Conservation (phyloP, 2,329 filamentous ascomycete genomes). For the Annulohypoxylon truncatum region DNA sequence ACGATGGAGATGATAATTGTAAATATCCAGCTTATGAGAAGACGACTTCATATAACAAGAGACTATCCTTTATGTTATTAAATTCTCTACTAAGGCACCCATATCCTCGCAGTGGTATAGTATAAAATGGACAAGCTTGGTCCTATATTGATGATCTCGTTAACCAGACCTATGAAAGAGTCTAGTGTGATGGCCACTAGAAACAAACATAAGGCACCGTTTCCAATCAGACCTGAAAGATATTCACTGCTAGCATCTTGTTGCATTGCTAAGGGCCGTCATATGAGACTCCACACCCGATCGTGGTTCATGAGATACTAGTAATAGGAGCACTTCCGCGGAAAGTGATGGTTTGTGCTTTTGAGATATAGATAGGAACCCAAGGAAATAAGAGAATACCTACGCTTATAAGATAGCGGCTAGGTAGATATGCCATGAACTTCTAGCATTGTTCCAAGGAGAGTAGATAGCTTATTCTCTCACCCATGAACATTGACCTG, state of each 20-base stretch:
- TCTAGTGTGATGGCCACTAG: not conserved
- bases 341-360: not conserved
- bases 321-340: not conserved
- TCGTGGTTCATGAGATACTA: not conserved
- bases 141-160: not conserved
- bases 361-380: not conserved
- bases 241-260: not conserved
- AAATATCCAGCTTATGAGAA: not conserved
- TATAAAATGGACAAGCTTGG: not conserved
- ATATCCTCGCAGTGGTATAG: not conserved
- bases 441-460: not conserved
- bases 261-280: not conserved
- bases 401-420: not conserved
- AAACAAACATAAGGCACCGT: not conserved
- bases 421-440: not conserved
- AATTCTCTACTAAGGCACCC: not conserved
- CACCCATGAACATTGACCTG: not conserved
- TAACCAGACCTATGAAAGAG: not conserved
- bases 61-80: not conserved
- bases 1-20: not conserved
- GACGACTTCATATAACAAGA: slow-evolving; percentile 5
- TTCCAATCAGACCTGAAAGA: not conserved
- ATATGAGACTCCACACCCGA: not conserved
- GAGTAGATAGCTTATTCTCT: not conserved
- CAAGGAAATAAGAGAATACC: not conserved